phyloP scores from a whole-genome alignment of 495 filamentous ascomycete genomes.

The Parmelia sp. region DNA sequence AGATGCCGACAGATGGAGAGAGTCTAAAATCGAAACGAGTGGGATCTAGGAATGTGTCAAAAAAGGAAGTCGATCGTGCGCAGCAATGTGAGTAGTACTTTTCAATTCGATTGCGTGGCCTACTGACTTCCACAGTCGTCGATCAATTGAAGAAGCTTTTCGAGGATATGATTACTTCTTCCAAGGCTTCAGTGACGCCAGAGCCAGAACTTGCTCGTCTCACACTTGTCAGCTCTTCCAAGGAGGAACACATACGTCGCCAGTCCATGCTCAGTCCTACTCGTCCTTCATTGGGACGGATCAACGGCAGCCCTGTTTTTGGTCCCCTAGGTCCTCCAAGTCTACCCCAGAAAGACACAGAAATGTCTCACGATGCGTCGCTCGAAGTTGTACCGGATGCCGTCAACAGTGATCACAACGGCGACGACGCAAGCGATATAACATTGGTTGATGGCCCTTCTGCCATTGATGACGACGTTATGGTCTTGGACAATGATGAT shows the following conservation, averaged over 20 bases:
- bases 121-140: conserved; percentile 47
- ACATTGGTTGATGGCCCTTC: conserved; percentile 44
- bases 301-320: conserved; percentile 45
- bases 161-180: conserved; percentile 56
- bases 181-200: conserved; percentile 52
- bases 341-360: conserved; percentile 20
- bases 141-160: conserved; percentile 69
- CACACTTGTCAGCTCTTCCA: conserved; percentile 59
- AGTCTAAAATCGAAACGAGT: conserved; percentile 57
- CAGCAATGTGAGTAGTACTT: conserved; percentile 58
- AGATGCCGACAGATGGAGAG: conserved; percentile 57
- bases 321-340: conserved; percentile 43
- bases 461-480: conserved; percentile 37
- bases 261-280: conserved; percentile 45
- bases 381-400: conserved; percentile 28
- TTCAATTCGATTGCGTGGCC: conserved; percentile 5
- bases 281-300: conserved; percentile 43
- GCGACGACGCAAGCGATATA: conserved; percentile 41
- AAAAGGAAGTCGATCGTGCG: conserved; percentile 59
- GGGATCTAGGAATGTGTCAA: conserved; percentile 52
- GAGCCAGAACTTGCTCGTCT: conserved; percentile 75
- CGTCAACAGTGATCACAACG: conserved; percentile 29
- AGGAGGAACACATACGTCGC: conserved; percentile 52
- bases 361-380: conserved; percentile 29
- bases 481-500: conserved; percentile 34